Evolutionary conservation across 2,329 filamentous ascomycete species (phyloP), one percentile per base, ranked within the genome.

Genomic region (Ophiostoma perfectum): DNA sequence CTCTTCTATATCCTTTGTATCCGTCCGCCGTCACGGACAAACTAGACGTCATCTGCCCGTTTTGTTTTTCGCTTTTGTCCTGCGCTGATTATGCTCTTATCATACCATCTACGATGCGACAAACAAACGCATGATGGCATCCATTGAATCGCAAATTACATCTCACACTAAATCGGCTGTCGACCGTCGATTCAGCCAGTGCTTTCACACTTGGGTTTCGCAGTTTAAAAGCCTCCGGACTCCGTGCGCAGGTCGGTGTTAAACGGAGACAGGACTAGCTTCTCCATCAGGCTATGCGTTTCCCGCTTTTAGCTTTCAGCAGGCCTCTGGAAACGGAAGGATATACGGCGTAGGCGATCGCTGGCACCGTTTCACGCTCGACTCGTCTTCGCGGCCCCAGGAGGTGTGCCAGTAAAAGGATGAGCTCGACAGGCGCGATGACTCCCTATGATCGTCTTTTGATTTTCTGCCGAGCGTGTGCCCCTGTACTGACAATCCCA

Each of bases 171-270:
- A 27, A 27, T 2, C 27, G 27, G 27, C 27, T 27, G 27, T 27
- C 27, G 27, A 27, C 27, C 27, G 27, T 27, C 27, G 27, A 27
- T 27, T 27, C 27, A 27, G 27, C 27, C 27, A 27, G 27, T 27
- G 27, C 2, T 1, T 52, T 52, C 18, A 5, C 18, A 18, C 36
- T 14, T 67, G 66, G 66, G 39, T n/a, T 49, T 67, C 66, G 66
- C 62, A 45, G 60, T 45, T 55, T 64, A 36, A 39, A 67, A 63
- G 60, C 60, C 62, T 67, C 66, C 66, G 60, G 66, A 58, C 44
- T 38, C 66, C 60, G 66, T 65, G 11, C 55, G 49, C 6, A 16
- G 27, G 16, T 18, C 55, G 52, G 66, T 60, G 55, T 36, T 38
- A 60, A 55, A 55, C 49, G 49, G 49, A 55, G 41, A 67, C 27